Base-by-base conservation (phyloP, 176 grass and related monocot genomes). In the Poa pratensis region DNA sequence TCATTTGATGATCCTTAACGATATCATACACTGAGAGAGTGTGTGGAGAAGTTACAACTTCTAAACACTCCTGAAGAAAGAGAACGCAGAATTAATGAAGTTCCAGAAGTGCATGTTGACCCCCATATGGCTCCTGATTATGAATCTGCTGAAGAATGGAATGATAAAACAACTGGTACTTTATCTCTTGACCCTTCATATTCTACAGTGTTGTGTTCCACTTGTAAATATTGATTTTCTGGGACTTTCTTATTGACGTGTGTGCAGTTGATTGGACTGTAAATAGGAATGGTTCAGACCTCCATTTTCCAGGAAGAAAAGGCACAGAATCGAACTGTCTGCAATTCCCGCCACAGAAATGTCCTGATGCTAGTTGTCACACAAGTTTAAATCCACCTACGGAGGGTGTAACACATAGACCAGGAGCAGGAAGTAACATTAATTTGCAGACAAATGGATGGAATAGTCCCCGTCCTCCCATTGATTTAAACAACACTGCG, bases 1-100 rank as follows among this genome's bases (percentile, higher is more conserved):
- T 76, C 70, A 52, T 58, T 88, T 59, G 69, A 69, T 84, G 64
- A 86, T 83, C 86, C 94, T 96, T 99, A 84, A 99, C 90, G 69
- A 50, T 88, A 61, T 73, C 82, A 87, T 86, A 99, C 97, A 77
- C 88, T 99, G 34, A 91, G 97, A 81, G 97, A 92, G 66, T 96
- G 94, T 75, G 76, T 99, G 50, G 92, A 99, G 87, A 96, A 99
- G 59, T 76, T 99, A 85, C 88, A 92, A 74, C 87, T 91, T 76
- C 88, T 99, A 52, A 89, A 83, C 80, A 88, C 79, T 72, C 88
- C 97, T 58, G 94, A 99, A 88, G 94, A 96, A 92, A 91, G 74
- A 82, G 87, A 80, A 63, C 91, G 86, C 40, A 91, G 42, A 49
- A 66, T 99, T 74, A 88, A 90, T 91, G 97, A 99, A 88, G 59